Base-by-base conservation (phyloP, 352 stramenopile genomes). In the Phytophthora crassamura region DNA sequence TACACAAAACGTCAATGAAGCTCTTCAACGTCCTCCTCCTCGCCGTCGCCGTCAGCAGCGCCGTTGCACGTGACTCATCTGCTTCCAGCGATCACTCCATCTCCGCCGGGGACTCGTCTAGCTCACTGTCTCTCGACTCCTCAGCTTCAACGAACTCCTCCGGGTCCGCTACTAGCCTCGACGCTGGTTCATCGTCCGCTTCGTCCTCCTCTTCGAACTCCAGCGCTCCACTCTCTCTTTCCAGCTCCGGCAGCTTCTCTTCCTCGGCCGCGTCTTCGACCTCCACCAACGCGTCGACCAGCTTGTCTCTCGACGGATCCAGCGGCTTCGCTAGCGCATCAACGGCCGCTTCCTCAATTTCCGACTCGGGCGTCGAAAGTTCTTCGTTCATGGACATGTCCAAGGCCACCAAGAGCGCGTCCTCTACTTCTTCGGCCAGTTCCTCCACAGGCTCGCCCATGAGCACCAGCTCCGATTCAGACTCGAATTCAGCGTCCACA, bases 1-100 rank as follows among this genome's bases (percentile, higher is more conserved):
- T 55, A 33, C 39, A 54, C 16, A 3, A 12, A n/a, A 59, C 30
- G 20, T 0, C n/a, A 61, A 68, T 68, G 60, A 68, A 68, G 25
- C 15, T 52, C 45, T 58, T 53, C 36, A 28, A 57, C 3, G 8
- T 56, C 7, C 3, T 63, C 2, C 15, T 63, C n/a, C 43, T 68
- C 18, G 30, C 33, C 9, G 11, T 68, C 5, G 52, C 45, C n/a
- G 12, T 51, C 42, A 36, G 22, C 33, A 32, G 38, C 22, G 46
- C 33, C 50, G 39, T 28, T 30, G 50, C 50, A 34, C 49, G 50
- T 7, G 34, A 48, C n/a, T 62, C 59, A 9, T 67, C 59, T 7
- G n/a, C 48, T 16, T 67, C 59, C 12, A 54, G 28, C 7, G 14
- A 50, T 15, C 42, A 35, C 1, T 67, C 59, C 3, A 33, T 67